Evolutionary conservation across 495 filamentous ascomycete species (phyloP).

Genomic region (Neurospora tetraspora): DNA sequence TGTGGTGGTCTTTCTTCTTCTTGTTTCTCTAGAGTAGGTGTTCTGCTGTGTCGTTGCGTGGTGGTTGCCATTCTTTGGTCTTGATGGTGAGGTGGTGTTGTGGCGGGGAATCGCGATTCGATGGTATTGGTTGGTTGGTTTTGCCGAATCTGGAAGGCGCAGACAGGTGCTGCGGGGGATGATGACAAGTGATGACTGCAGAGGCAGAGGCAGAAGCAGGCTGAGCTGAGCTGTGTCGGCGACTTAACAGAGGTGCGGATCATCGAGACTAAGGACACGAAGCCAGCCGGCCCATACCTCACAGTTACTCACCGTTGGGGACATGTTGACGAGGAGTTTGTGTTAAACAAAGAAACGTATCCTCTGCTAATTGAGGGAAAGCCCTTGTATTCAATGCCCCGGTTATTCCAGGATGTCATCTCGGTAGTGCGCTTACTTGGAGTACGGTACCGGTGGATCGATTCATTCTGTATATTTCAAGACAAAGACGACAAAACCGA

Average conservation of each 20-base stretch:
- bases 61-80: not conserved
- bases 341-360: not conserved
- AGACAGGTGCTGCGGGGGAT: not conserved
- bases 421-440: not conserved
- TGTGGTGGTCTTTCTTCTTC: accelerated
- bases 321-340: not conserved
- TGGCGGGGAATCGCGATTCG: not conserved
- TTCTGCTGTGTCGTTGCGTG: not conserved
- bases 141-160: not conserved
- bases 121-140: not conserved
- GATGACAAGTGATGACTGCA: not conserved
- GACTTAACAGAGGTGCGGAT: not conserved
- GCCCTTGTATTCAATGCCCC: not conserved
- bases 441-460: not conserved
- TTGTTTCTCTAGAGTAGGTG: not conserved
- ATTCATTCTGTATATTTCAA: not conserved
- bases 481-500: not conserved
- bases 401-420: not conserved
- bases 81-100: not conserved
- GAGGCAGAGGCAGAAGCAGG: not conserved
- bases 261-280: not conserved
- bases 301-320: constrained; percentile 3
- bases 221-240: not conserved
- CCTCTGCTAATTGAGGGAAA: not conserved
- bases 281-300: not conserved